phyloP scores from a whole-genome alignment of 1,284 basidiomycete species.

The Hemileia vastatrix region DNA sequence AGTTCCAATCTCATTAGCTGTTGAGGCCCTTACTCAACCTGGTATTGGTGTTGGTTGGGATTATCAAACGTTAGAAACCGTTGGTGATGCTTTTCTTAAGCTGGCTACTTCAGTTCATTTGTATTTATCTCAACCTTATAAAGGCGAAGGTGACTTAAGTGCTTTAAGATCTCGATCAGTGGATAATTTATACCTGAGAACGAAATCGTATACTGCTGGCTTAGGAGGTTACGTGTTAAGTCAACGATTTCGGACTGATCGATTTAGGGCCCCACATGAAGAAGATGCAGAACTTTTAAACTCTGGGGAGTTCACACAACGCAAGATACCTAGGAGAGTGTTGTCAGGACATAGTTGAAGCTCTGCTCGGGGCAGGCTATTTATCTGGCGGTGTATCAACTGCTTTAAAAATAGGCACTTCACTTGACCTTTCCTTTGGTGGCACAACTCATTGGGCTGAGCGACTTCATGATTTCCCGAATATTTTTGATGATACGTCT shows the following conservation, averaged over 20 bases:
- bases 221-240: constrained; percentile 57
- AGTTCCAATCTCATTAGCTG: constrained; percentile 53
- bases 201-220: constrained; percentile 56
- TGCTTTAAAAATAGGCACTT: constrained; percentile 57
- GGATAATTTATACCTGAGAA: constrained; percentile 59
- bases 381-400: constrained; percentile 60
- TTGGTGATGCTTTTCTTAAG: constrained; percentile 71
- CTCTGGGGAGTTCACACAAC: constrained; percentile 43
- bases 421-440: constrained; percentile 61
- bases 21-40: constrained; percentile 65
- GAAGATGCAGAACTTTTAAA: constrained; percentile 43
- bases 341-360: constrained; percentile 77
- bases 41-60: constrained; percentile 55
- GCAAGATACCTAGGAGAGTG: constrained; percentile 55
- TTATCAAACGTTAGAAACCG: constrained; percentile 71
- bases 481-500: no score
- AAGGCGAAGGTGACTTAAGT: constrained; percentile 70
- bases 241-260: constrained; percentile 50
- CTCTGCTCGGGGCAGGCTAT: constrained; percentile 63
- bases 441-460: constrained; percentile 47
- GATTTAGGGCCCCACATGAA: constrained; percentile 53
- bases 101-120: constrained; percentile 63
- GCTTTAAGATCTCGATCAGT: constrained; percentile 56
- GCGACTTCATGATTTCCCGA: constrained; percentile 20
- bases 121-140: constrained; percentile 58